A percentile compares a stretch with the other conserved stretches of the same genome.
Conservation (phyloP, 495 filamentous ascomycete species). For the Lineolata rhizophorae region DNA sequence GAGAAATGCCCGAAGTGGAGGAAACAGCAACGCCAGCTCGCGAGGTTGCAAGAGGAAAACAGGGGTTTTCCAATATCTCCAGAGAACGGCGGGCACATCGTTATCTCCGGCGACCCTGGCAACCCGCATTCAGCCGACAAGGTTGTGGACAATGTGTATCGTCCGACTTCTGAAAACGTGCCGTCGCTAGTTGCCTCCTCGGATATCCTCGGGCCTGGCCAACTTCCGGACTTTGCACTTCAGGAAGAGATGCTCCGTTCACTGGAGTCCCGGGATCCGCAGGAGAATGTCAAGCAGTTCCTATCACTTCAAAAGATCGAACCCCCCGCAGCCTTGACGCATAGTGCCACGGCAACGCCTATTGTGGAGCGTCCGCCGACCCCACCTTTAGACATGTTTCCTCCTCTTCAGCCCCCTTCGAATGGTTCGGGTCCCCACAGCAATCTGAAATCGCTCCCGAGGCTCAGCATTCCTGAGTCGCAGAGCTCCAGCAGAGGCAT, state of each 20-base stretch:
- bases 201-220: slow-evolving; percentile 54
- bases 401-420: neutral
- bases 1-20: slow-evolving; percentile 68
- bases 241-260: slow-evolving; percentile 47
- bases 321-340: slow-evolving; percentile 20
- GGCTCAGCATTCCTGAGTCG: slow-evolving; percentile 16
- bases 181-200: slow-evolving; percentile 72
- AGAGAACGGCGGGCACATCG: slow-evolving; percentile 30
- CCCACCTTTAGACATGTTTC: slow-evolving; percentile 19
- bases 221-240: slow-evolving; percentile 37
- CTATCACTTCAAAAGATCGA: slow-evolving; percentile 52
- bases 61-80: slow-evolving; percentile 32
- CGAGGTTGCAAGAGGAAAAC: slow-evolving; percentile 43
- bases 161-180: slow-evolving; percentile 37
- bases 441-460: slow-evolving; percentile 16
- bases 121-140: slow-evolving; percentile 41
- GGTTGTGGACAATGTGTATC: slow-evolving; percentile 19
- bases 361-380: slow-evolving; percentile 11
- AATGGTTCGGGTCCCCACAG: slow-evolving; percentile 9
- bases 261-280: slow-evolving; percentile 51
- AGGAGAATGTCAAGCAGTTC: slow-evolving; percentile 81
- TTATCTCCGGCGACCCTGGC: slow-evolving; percentile 50
- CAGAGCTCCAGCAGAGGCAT: too few species aligned
- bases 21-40: slow-evolving; percentile 47
- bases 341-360: too few species aligned